These are phyloP conservation scores for Epicoccum sorghinum DNA, from an alignment of 2,329 filamentous ascomycete genomes.

Conservation along the genomic window DNA sequence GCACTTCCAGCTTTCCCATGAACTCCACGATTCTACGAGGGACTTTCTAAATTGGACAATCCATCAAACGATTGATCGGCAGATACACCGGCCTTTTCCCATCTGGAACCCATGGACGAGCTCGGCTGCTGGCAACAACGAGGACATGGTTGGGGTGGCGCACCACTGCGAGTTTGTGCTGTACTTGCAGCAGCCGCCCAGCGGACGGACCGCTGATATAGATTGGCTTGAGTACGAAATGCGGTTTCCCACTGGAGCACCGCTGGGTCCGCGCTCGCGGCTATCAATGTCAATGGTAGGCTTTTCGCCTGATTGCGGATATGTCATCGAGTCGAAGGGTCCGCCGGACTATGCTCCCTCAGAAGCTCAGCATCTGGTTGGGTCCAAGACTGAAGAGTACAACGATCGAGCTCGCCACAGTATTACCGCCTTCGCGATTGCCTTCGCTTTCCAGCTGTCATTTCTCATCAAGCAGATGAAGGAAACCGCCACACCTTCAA, in stretches of 20 bases:
- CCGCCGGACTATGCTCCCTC: conserved; percentile 60
- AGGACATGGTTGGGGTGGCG: conserved; percentile 67
- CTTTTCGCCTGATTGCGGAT: conserved; percentile 72
- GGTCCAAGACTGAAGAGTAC: conserved; percentile 64
- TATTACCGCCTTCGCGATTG: conserved; percentile 58
- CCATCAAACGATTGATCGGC: conserved; percentile 68
- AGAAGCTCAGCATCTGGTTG: conserved; percentile 59
- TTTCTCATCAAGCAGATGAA: conserved; percentile 68
- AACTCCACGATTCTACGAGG: conserved; percentile 55
- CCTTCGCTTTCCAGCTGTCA: conserved; percentile 60
- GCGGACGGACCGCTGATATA: conserved; percentile 45
- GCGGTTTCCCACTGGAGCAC: conserved; percentile 63
- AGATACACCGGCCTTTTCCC: conserved; percentile 63
- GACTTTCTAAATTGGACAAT: conserved; percentile 76
- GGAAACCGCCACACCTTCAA: conserved; percentile 68
- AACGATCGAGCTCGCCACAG: conserved; percentile 59
- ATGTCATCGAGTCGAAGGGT: conserved; percentile 66
- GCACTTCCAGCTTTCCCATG: conserved; percentile 71
- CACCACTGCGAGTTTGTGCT: conserved; percentile 89
- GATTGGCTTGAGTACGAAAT: conserved; percentile 64
- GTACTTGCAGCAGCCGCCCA: conserved; percentile 72
- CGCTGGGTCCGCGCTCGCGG: conserved; percentile 57
- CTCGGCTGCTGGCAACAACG: conserved; percentile 61
- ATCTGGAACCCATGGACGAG: conserved; percentile 76
- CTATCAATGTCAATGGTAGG: conserved; percentile 65